Evolutionary conservation across 441 rosid species (phyloP).

Genomic region (Biscutella laevigata): DNA sequence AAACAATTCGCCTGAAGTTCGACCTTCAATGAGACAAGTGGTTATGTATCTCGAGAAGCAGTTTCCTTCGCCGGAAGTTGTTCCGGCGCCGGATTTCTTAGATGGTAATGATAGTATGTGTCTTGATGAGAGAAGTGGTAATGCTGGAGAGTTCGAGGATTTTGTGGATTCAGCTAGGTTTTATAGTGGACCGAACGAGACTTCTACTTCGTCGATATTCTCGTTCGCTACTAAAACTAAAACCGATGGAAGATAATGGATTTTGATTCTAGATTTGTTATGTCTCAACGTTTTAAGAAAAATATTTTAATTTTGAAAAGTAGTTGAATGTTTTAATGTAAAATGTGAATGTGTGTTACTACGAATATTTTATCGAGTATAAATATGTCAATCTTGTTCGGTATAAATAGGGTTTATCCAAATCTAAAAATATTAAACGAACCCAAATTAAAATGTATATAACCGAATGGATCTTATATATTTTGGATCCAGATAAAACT

Average conservation of each 20-base stretch:
- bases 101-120: slow-evolving; percentile 28
- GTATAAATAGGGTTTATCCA: no score
- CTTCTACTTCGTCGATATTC: slow-evolving; percentile 19
- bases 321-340: no score
- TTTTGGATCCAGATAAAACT: no score
- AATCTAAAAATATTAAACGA: no score
- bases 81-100: slow-evolving; percentile 39
- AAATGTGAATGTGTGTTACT: no score
- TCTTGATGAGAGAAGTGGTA: slow-evolving; percentile 13
- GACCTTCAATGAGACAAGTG: slow-evolving; percentile 75
- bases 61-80: slow-evolving; percentile 37
- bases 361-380: no score
- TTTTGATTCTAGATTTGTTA: no score
- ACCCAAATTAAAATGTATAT: no score
- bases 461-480: no score
- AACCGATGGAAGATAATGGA: slow-evolving; percentile 12
- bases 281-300: no score
- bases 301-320: no score
- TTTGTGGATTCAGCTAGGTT: slow-evolving; percentile 43
- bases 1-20: slow-evolving; percentile 36
- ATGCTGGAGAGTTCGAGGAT: slow-evolving; percentile 33
- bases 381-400: no score
- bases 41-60: slow-evolving; percentile 71
- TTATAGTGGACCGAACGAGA: slow-evolving; percentile 18
- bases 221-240: slow-evolving; percentile 5